phyloP scores from a whole-genome alignment of 495 filamentous ascomycete genomes.

The Aspergillus sparsus region DNA sequence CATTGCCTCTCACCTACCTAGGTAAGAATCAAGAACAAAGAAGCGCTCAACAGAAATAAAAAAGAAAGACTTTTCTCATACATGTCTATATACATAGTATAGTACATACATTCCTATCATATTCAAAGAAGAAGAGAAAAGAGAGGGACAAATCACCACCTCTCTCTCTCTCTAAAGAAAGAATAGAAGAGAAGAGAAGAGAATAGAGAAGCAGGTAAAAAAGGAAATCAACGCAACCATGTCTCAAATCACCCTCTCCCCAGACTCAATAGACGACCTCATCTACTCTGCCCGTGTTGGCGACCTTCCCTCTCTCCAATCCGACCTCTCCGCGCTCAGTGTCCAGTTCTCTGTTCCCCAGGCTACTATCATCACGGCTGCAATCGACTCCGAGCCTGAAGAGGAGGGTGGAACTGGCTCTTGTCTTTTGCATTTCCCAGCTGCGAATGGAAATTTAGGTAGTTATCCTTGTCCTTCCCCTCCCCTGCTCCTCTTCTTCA shows the following conservation, averaged over 20 bases:
- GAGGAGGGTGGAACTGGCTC: constrained; percentile 56
- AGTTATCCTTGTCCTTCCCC: constrained; percentile 18
- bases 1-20: not conserved
- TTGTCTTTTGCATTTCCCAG: constrained; percentile 78
- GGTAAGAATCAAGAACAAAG: no score
- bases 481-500: constrained; percentile 3
- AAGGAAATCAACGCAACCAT: constrained; percentile 23
- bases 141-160: not conserved
- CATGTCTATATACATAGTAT: no score
- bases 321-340: constrained; percentile 58
- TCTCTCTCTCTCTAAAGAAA: not conserved
- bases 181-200: not conserved
- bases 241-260: constrained; percentile 37
- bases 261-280: constrained; percentile 84
- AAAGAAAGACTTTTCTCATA: no score
- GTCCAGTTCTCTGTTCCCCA: constrained; percentile 52
- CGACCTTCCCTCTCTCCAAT: constrained; percentile 68
- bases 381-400: constrained; percentile 68
- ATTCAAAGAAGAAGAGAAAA: not conserved
- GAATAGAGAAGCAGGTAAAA: constrained; percentile 16
- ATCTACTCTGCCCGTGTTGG: constrained; percentile 79
- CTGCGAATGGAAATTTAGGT: constrained; percentile 86
- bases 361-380: constrained; percentile 60
- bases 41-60: no score
- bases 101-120: not conserved